These are phyloP conservation scores for Conoideocrella luteorostrata DNA, from an alignment of 2,329 filamentous ascomycete species.

Conservation along the genomic window DNA sequence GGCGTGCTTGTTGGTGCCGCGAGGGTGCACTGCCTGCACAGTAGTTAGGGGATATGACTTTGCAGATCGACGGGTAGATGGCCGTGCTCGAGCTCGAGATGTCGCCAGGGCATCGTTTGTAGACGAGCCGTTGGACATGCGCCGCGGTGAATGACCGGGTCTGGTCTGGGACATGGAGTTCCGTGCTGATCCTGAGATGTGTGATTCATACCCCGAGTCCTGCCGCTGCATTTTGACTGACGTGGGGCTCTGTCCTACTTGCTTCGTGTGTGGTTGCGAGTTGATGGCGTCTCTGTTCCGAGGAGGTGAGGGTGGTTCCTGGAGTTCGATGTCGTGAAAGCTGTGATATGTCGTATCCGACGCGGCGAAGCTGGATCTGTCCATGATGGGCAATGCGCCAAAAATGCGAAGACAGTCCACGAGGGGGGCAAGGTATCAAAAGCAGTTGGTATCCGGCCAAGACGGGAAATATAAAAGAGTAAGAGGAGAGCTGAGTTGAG, in stretches of 20 bases:
- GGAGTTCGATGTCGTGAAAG: slow-evolving; percentile 44
- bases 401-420: too few species aligned
- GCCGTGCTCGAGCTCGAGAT: slow-evolving; percentile 29
- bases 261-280: slow-evolving; percentile 15
- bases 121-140: slow-evolving; percentile 27
- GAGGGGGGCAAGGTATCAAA: not conserved
- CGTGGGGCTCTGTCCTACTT: too few species aligned
- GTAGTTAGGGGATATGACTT: slow-evolving; percentile 27
- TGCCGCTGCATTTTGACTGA: slow-evolving; percentile 44
- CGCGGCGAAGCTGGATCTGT: slow-evolving; percentile 30
- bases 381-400: slow-evolving; percentile 8
- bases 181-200: slow-evolving; percentile 27
- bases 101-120: slow-evolving; percentile 14
- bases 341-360: slow-evolving; percentile 49
- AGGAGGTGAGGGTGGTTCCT: slow-evolving; percentile 28
- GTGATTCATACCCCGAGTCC: slow-evolving; percentile 54
- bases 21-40: slow-evolving; percentile 25
- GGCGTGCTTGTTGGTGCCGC: slow-evolving; percentile 26
- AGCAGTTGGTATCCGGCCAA: too few species aligned
- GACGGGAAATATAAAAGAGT: not conserved
- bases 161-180: slow-evolving; percentile 29
- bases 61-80: slow-evolving; percentile 33
- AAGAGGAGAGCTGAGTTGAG: not conserved
- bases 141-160: slow-evolving; percentile 22
- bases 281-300: slow-evolving; percentile 12